phyloP scores from a whole-genome alignment of 345 rosid genomes.

The Eucalyptus tenuipes region DNA sequence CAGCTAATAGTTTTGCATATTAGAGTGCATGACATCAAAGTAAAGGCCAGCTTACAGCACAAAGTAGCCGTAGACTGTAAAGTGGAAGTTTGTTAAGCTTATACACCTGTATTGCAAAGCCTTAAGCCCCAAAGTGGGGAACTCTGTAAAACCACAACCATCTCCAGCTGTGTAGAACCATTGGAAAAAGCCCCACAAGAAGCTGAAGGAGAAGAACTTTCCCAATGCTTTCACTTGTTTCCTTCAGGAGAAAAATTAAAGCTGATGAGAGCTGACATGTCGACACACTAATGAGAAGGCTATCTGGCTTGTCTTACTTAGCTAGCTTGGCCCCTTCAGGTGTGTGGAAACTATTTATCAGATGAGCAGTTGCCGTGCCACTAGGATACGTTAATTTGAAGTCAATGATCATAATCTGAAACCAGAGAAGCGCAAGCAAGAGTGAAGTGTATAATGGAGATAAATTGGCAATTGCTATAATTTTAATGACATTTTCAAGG shows the following conservation, averaged over 20 bases:
- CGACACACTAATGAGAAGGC: not conserved
- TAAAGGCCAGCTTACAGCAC: not conserved
- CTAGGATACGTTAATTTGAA: constrained; percentile 15
- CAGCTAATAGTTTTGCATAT: not conserved
- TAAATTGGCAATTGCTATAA: not conserved
- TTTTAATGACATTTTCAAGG: not conserved
- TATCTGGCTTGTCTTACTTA: not conserved
- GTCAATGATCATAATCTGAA: constrained; percentile 11
- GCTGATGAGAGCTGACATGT: not conserved
- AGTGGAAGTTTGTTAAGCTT: no score
- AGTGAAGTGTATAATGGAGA: not conserved
- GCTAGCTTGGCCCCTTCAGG: constrained; percentile 12
- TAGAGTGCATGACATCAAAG: not conserved
- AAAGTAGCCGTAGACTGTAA: not conserved
- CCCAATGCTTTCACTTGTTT: constrained; percentile 8
- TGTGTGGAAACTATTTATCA: constrained; percentile 13
- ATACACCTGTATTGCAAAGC: not conserved
- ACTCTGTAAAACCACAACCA: not conserved
- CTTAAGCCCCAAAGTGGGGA: constrained; percentile 6
- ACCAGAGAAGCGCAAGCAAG: not conserved
- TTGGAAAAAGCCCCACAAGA: constrained; percentile 11
- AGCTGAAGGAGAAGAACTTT: constrained; percentile 13
- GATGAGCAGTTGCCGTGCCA: constrained; percentile 13
- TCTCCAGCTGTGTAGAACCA: constrained; percentile 13
- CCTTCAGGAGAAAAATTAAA: not conserved